Conservation (phyloP, 805 yeast species). For the Cyberlindnera bimundalis region DNA sequence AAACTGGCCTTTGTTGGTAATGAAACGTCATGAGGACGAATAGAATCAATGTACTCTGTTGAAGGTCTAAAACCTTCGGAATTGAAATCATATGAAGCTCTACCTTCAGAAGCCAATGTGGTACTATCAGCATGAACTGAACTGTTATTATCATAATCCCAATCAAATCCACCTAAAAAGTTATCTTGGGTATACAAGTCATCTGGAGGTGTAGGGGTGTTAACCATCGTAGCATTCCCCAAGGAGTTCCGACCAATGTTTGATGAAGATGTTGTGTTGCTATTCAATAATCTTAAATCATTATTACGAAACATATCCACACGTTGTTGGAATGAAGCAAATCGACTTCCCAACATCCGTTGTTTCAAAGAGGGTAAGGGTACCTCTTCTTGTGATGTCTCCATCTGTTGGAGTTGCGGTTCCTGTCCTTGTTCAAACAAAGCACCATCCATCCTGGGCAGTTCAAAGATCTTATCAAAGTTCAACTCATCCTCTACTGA, state of each 20-base stretch:
- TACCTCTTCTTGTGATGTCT: neutral
- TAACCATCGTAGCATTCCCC: slow-evolving; percentile 10
- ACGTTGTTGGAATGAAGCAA: slow-evolving; percentile 7
- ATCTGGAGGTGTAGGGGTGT: slow-evolving; percentile 17
- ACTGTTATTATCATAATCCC: slow-evolving; percentile 16
- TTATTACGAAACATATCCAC: neutral
- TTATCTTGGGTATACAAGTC: slow-evolving; percentile 14
- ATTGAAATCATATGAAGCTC: slow-evolving; percentile 31
- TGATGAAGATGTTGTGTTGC: neutral
- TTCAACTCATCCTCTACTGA: too few relatives aligned
- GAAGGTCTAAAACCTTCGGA: slow-evolving; percentile 29
- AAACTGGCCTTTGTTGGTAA: slow-evolving; percentile 12
- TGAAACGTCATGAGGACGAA: slow-evolving; percentile 19
- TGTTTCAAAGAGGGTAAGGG: slow-evolving; percentile 5
- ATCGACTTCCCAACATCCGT: slow-evolving; percentile 6
- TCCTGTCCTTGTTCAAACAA: neutral
- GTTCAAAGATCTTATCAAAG: too few relatives aligned
- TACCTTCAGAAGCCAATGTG: slow-evolving; percentile 24
- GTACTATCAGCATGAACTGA: slow-evolving; percentile 20
- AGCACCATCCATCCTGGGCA: neutral
- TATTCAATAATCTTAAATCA: neutral
- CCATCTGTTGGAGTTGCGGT: neutral
- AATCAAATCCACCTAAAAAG: slow-evolving; percentile 15
- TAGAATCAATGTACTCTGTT: slow-evolving; percentile 42
- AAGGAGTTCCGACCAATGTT: slow-evolving; percentile 3